These are phyloP conservation scores for Wickerhamiella hasegawae DNA, from an alignment of 805 yeast genomes.

Conservation along the genomic window DNA sequence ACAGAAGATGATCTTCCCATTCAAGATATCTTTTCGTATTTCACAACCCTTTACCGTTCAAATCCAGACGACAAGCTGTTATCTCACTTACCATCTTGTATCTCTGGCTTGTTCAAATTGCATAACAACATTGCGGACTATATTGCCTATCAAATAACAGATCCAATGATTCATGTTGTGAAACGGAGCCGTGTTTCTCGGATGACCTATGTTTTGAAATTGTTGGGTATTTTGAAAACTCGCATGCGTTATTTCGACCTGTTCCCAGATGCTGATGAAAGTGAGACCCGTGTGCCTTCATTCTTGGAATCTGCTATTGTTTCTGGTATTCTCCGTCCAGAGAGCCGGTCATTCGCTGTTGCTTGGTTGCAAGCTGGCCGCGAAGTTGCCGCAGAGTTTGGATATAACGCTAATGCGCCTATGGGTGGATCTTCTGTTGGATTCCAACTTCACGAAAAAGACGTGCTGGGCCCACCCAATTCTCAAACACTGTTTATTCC, in stretches of 20 bases:
- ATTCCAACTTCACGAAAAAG: too few species aligned
- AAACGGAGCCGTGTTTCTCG: conserved; percentile 44
- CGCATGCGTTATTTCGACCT: conserved; percentile 46
- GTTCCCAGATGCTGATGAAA: conserved; percentile 25
- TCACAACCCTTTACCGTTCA: conserved; percentile 38
- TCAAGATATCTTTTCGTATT: conserved; percentile 55
- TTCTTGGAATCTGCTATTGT: conserved; percentile 67
- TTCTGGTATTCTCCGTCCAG: conserved; percentile 65
- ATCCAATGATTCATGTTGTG: conserved; percentile 28
- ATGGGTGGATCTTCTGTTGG: neutral
- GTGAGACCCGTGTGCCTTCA: conserved; percentile 42
- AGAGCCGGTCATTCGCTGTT: conserved; percentile 49
- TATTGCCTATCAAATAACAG: conserved; percentile 48
- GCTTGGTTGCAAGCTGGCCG: conserved; percentile 53
- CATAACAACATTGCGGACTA: conserved; percentile 53
- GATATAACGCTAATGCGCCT: conserved; percentile 3
- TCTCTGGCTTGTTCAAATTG: conserved; percentile 47
- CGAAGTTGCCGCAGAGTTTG: conserved; percentile 15
- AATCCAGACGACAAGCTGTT: conserved; percentile 27
- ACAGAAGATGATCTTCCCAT: conserved; percentile 42
- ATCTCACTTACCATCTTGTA: conserved; percentile 48
- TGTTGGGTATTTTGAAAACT: conserved; percentile 46
- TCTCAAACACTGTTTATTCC: conserved; percentile 17
- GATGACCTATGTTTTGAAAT: conserved; percentile 52
- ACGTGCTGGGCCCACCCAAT: conserved; percentile 8